Conservation (phyloP, 2,329 filamentous ascomycete genomes). For the Cordyceps javanica region DNA sequence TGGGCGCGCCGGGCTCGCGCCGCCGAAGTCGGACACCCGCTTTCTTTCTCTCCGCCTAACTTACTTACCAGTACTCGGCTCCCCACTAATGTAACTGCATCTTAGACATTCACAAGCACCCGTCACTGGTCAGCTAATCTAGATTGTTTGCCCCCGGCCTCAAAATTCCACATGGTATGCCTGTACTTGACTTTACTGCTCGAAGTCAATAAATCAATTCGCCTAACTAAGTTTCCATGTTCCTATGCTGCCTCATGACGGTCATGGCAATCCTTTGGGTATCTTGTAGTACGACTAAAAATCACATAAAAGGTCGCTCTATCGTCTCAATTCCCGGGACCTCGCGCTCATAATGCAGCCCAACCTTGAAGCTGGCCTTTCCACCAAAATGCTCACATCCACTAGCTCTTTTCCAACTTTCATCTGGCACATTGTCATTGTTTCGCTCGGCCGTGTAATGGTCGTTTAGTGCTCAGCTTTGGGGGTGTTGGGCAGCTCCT, state of each 20-base stretch:
- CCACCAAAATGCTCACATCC: neutral
- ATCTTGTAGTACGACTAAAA: constrained; percentile 12
- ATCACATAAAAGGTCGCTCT: constrained; percentile 8
- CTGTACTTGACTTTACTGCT: neutral
- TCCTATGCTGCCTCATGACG: constrained; percentile 14
- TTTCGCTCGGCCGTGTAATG: neutral
- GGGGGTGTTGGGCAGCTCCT: constrained; percentile 64
- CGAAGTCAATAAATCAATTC: constrained; percentile 5
- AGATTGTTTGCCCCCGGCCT: neutral
- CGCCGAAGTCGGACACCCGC: constrained; percentile 2
- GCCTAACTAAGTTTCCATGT: constrained; percentile 5
- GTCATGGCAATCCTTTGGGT: constrained; percentile 15
- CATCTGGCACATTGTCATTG: neutral
- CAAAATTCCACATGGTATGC: neutral
- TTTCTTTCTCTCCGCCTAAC: no score
- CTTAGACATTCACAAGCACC: neutral
- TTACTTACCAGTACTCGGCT: no score
- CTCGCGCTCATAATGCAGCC: constrained; percentile 14
- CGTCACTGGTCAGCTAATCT: neutral
- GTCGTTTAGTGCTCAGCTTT: constrained; percentile 31
- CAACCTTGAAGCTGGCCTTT: neutral
- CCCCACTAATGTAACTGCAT: neutral
- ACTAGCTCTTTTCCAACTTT: neutral
- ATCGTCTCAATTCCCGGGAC: constrained; percentile 12
- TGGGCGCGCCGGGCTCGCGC: neutral